Conservation (phyloP, 257 asterid species). For the Nicotiana sylvestris region DNA sequence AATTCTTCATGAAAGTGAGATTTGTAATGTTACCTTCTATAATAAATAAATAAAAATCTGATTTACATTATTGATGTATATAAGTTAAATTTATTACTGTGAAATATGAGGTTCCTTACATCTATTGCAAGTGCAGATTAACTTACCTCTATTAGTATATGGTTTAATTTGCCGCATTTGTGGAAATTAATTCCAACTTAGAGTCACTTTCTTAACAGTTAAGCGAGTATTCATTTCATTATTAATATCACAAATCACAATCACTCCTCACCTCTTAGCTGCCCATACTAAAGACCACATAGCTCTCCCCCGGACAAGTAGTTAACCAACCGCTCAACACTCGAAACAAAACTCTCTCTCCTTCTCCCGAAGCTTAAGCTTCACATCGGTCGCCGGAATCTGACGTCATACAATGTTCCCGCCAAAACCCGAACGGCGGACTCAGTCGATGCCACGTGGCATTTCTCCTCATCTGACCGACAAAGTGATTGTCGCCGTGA, state of each 20-base stretch:
- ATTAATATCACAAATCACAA: background rate
- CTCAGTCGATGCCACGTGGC: slow-evolving; percentile 21
- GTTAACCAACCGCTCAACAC: slow-evolving; percentile 12
- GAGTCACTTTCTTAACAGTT: background rate
- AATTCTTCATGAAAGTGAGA: too few relatives aligned
- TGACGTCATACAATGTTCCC: slow-evolving; percentile 43
- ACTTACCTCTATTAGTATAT: background rate
- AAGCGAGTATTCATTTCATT: background rate
- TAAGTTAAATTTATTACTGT: too few relatives aligned
- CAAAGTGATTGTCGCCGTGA: slow-evolving; percentile 73
- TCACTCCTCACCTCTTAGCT: background rate
- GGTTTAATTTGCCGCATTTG: background rate
- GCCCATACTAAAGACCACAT: background rate
- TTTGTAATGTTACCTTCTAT: too few relatives aligned
- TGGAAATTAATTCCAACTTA: background rate
- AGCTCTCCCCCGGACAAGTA: background rate
- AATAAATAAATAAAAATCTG: too few relatives aligned
- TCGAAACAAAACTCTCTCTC: background rate
- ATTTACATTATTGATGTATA: too few relatives aligned
- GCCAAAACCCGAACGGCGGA: slow-evolving; percentile 29
- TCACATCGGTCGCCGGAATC: slow-evolving; percentile 6
- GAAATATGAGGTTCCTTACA: too few relatives aligned
- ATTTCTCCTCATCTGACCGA: slow-evolving; percentile 22
- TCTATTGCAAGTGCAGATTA: too few relatives aligned
- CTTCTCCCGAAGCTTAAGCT: background rate